Conservation (phyloP, 2,329 filamentous ascomycete species). For the Pseudogymnoascus sp. region DNA sequence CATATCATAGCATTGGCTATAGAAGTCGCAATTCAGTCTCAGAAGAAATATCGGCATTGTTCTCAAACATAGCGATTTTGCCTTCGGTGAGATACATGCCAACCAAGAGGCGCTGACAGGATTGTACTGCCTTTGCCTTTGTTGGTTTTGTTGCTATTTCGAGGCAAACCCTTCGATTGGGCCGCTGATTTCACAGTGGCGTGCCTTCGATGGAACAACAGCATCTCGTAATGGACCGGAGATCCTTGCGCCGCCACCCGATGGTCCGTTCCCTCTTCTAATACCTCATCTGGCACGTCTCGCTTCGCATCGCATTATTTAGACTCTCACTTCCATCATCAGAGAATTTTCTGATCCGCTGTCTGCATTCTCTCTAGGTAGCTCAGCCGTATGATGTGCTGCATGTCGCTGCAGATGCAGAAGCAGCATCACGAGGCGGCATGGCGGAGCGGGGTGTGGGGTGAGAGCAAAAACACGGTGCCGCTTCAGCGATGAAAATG, state of each 20-base stretch:
- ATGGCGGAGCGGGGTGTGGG: constrained; percentile 3
- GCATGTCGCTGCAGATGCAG: neutral
- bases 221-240: neutral
- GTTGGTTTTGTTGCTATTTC: neutral
- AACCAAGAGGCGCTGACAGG: neutral
- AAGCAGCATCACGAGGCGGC: neutral
- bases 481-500: neutral
- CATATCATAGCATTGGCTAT: constrained; percentile 2
- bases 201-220: neutral
- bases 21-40: neutral
- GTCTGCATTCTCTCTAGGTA: neutral
- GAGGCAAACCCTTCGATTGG: neutral
- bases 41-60: neutral
- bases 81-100: neutral
- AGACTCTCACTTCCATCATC: neutral
- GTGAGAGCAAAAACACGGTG: neutral
- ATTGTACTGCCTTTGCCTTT: neutral
- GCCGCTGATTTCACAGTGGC: neutral
- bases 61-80: neutral
- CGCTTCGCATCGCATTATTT: neutral
- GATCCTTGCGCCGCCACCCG: neutral
- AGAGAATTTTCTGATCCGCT: neutral
- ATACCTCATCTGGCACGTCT: neutral
- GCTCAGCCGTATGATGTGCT: neutral
- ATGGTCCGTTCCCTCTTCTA: neutral